Conservation (phyloP, 306 rosid genomes). For the Trifolium subterraneum region DNA sequence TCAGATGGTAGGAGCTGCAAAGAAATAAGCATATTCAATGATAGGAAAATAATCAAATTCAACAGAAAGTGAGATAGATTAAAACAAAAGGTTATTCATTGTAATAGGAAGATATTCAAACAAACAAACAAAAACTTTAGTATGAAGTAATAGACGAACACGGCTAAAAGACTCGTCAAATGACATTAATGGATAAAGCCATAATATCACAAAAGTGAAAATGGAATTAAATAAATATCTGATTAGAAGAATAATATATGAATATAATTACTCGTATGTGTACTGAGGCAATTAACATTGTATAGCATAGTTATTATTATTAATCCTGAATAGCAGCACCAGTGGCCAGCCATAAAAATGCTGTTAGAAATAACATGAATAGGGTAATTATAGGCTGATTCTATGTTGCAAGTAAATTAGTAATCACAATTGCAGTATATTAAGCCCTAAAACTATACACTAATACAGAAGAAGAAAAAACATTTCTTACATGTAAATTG, state of each 20-base stretch:
- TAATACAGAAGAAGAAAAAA: constrained; percentile 15
- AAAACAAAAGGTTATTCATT: background rate
- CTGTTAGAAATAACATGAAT: background rate
- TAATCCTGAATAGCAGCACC: constrained; percentile 3
- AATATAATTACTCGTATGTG: background rate
- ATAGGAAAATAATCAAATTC: constrained; percentile 32
- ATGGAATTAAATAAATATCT: background rate
- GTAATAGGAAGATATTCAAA: constrained; percentile 5
- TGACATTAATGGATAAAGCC: background rate
- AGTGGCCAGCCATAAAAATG: background rate
- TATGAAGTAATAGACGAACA: background rate
- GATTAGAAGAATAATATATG: background rate
- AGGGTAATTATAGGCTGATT: background rate
- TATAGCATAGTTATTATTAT: background rate
- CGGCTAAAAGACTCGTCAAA: background rate
- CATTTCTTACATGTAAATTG: constrained; percentile 45
- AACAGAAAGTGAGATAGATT: constrained; percentile 12
- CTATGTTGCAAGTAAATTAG: background rate
- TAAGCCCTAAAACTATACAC: background rate
- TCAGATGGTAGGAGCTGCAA: constrained; percentile 43
- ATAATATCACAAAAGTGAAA: background rate
- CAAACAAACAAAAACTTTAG: constrained; percentile 20
- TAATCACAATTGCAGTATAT: background rate
- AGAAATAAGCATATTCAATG: constrained; percentile 6
- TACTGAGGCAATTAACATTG: background rate